Base-by-base conservation (phyloP, 805 yeast species). In the Sungouiella thailandica region DNA sequence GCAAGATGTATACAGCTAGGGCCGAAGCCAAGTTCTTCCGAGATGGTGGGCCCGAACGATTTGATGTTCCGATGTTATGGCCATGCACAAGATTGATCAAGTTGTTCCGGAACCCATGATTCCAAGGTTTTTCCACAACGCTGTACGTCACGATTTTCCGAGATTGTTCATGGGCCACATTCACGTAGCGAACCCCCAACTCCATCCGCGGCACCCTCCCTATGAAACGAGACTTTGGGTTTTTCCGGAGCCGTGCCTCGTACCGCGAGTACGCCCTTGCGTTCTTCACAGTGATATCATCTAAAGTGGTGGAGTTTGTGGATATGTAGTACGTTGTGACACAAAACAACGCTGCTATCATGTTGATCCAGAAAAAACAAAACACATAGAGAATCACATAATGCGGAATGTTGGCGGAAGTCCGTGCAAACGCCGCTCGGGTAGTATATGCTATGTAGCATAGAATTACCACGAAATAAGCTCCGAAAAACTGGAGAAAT, bases 221-320 rank as follows among this genome's bases (percentile, higher is more conserved):
- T 18, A 23, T 11, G 23, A 29, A 23, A n/a, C 25, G 11, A 2
- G 34, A 27, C 12, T 29, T 24, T 18, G 29, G 28, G 8, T 26
- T 25, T 12, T 15, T 25, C 14, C 23, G 28, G 28, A 32, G 31
- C 14, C 39, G 39, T 7, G 15, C 31, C 24, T 49, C 36, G 53
- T 54, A 59, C 28, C 58, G 48, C 9, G 48, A 32, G 33, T 63
- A 55, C 19, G 58, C 50, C 26, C 59, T 60, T 20, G 60, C 41
- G 34, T 56, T 60, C 33, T 49, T 49, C 17, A 33, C 35, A 11
- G 66, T 57, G 25, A 80, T 50, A 23, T 74, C 78, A 41, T 83
- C 90, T 9, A 85, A 49, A 0, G 87, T 70, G 1, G 85, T 74
- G 37, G 66, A 57, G 44, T 83, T 80, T 6, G 40, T 38, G 2